Base-by-base conservation (phyloP, 345 rosid genomes). In the Reutealis trisperma region DNA sequence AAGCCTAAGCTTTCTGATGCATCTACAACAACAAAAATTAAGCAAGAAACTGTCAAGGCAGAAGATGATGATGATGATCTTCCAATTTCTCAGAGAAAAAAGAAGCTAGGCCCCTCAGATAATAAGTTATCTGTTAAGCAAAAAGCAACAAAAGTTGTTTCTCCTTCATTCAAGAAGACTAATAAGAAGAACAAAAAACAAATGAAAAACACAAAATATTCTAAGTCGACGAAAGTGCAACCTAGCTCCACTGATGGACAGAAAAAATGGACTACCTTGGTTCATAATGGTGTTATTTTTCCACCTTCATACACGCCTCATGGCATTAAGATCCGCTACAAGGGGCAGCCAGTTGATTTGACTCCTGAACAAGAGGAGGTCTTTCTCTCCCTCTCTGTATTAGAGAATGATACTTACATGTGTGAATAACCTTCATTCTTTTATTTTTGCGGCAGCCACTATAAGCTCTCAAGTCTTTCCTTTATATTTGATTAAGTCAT, bases 181-280 rank as follows among this genome's bases (percentile, higher is more conserved):
- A 84, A 54, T 78, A 88, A 83, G 81, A 88, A 90, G 65, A 81
- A 87, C 41, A 91, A 85, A 82, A 91, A 88, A 82, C 87, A 82
- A 67, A 77, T 73, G 72, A 88, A 88, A 84, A 84, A 79, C 68
- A 87, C 95, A 47, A 83, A 87, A 76, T 94, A 85, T 80, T 87
- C 89, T 6, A 83, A 84, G 78, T 91, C 98, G 42, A 91, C 93
- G 0, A 94, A 90, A 85, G 75, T 87, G 44, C 82, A 64, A 13
- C 98, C 98, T 45, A 70, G 88, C 73, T 89, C 99, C 51, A 86
- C 96, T 68, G 99, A 96, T 85, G 99, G 98, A 59, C 99, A 96
- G 83, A 92, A 87, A 81, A 96, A 96, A 83, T 96, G 98, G 99
- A 92, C 91, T 74, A 94, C 97, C 67, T 87, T 96, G 92, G 96